Conservation (phyloP, 345 rosid genomes). For the Capsella bursapastoris region DNA sequence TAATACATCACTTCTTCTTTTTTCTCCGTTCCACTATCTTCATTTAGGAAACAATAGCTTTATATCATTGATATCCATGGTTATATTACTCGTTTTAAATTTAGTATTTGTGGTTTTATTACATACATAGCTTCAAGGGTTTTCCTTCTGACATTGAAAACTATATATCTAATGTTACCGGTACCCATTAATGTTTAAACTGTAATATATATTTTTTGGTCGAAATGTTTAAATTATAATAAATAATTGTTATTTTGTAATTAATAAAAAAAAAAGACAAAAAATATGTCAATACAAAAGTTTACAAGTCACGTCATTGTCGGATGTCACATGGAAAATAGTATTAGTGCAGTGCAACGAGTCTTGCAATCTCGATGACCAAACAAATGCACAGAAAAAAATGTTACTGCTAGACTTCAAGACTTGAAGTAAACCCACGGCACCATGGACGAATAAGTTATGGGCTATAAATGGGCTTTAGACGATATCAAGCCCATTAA, state of each 20-base stretch:
- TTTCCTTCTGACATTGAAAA: slow-evolving; percentile 7
- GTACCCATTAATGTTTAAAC: background rate
- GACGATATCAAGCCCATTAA: slow-evolving; percentile 12
- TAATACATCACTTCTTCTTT: too few relatives aligned
- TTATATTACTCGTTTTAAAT: too few relatives aligned
- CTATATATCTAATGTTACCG: slow-evolving; percentile 12
- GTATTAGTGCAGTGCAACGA: slow-evolving; percentile 24
- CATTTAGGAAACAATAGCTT: too few relatives aligned
- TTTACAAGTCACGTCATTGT: slow-evolving; percentile 40
- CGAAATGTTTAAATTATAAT: too few relatives aligned
- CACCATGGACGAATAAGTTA: background rate
- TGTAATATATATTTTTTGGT: too few relatives aligned
- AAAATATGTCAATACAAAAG: background rate
- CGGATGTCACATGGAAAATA: slow-evolving; percentile 33
- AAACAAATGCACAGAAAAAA: background rate
- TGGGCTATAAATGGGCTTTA: slow-evolving; percentile 25
- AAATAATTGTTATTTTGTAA: too few relatives aligned
- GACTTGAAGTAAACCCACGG: too few relatives aligned
- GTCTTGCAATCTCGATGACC: background rate
- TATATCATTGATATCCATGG: too few relatives aligned
- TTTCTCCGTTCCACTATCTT: too few relatives aligned
- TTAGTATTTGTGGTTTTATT: background rate
- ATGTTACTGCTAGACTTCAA: too few relatives aligned
- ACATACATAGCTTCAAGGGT: background rate
- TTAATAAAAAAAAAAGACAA: slow-evolving; percentile 2